Evolutionary conservation across 108 stramenopile genomes (phyloP).

Genomic region (Poteriospumella lacustris): DNA sequence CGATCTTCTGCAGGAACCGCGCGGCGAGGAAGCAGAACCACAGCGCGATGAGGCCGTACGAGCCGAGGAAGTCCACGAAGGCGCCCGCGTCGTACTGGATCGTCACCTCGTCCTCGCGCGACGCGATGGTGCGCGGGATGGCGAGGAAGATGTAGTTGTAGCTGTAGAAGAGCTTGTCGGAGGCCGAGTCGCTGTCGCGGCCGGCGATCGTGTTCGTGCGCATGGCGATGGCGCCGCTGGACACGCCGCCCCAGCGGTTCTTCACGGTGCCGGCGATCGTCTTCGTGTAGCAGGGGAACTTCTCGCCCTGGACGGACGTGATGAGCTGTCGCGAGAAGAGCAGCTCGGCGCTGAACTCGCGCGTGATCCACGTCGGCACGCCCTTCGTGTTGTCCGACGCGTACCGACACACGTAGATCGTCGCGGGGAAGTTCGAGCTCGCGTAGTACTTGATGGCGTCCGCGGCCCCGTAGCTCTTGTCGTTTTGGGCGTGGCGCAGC

Average conservation of each 20-base stretch:
- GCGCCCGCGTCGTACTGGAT: not conserved
- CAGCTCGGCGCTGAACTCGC: not conserved
- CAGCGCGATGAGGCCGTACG: not conserved
- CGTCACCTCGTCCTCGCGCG: not conserved
- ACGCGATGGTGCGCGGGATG: not conserved
- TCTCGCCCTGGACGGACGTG: not conserved
- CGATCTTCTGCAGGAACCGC: not conserved
- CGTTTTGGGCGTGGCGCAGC: not conserved
- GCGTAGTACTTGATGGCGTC: conserved; percentile 19
- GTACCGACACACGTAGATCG: not conserved
- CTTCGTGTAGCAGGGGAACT: not conserved
- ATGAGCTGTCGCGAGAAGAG: not conserved
- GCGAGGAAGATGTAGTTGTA: conserved; percentile 23
- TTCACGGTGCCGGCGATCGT: not conserved
- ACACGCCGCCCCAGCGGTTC: conserved; percentile 22
- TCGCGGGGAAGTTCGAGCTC: conserved; percentile 1
- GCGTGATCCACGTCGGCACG: conserved; percentile 2
- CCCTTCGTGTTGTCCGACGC: not conserved
- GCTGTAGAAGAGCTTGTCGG: not conserved
- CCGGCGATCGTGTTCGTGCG: conserved; percentile 13
- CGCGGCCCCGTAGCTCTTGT: not conserved
- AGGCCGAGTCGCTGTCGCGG: not conserved
- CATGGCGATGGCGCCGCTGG: not conserved
- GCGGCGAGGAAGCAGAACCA: not conserved
- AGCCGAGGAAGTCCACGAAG: not conserved